Evolutionary conservation across 163 green algal genomes (phyloP).

Genomic region (Trebouxiophyceae sp.): DNA sequence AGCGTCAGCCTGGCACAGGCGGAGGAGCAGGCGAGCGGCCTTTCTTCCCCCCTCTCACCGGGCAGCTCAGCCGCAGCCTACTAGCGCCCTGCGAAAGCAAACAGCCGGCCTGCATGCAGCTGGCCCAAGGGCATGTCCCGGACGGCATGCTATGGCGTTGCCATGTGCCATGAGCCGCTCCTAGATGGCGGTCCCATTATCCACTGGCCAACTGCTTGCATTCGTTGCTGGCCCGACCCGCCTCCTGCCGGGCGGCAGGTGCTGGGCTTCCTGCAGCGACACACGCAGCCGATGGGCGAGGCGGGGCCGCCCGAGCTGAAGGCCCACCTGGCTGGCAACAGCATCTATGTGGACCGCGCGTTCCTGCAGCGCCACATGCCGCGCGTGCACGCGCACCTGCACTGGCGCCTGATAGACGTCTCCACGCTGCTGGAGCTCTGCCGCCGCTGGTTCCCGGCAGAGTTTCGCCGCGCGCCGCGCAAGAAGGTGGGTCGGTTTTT

Average conservation of each 20-base stretch:
- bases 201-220: too few relatives aligned
- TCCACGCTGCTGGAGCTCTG: conserved; percentile 64
- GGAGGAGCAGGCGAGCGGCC: conserved; percentile 48
- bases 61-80: too few relatives aligned
- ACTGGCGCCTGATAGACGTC: conserved; percentile 77
- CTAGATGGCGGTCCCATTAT: too few relatives aligned
- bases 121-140: conserved; percentile 4
- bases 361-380: conserved; percentile 90
- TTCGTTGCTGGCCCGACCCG: too few relatives aligned
- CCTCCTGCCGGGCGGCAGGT: conserved; percentile 21
- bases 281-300: conserved; percentile 21
- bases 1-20: conserved; percentile 43
- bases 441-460: conserved; percentile 41
- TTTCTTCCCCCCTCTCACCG: too few relatives aligned
- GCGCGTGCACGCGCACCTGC: conserved; percentile 55
- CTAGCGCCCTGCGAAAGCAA: too few relatives aligned
- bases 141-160: too few relatives aligned
- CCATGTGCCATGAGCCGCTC: too few relatives aligned
- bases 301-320: not conserved
- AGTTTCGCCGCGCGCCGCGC: conserved; percentile 39
- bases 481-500: conserved; percentile 62
- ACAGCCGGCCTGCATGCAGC: too few relatives aligned
- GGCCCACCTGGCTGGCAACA: conserved; percentile 77
- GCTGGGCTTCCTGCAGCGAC: conserved; percentile 58
- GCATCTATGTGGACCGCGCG: conserved; percentile 79